Evolutionary conservation across 106 monocot species (phyloP).

Genomic region (Dendrobium huoshanense): DNA sequence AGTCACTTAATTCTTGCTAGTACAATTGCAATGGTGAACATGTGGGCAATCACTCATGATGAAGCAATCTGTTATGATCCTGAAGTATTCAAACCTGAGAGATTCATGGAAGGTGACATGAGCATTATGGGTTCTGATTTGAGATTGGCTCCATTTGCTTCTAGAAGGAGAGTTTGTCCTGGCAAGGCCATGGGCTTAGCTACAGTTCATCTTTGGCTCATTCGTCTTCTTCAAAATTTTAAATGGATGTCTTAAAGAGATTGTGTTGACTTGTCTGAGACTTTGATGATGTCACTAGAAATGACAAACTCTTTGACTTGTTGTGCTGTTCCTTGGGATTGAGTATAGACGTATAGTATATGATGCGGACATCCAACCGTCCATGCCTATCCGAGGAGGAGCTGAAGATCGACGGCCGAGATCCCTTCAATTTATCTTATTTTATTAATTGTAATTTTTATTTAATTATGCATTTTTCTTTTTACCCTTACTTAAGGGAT

Average conservation of each 20-base stretch:
- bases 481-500: no score
- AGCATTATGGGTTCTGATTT: slow-evolving; percentile 54
- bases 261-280: slow-evolving; percentile 47
- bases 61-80: slow-evolving; percentile 35
- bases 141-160: slow-evolving; percentile 59
- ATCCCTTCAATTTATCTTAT: no score
- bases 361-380: no score
- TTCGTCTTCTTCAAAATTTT: slow-evolving; percentile 58
- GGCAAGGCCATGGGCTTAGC: slow-evolving; percentile 57
- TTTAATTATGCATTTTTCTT: no score
- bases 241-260: slow-evolving; percentile 25
- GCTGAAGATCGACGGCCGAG: no score
- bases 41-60: slow-evolving; percentile 74
- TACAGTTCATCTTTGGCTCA: slow-evolving; percentile 65
- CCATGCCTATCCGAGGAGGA: no score
- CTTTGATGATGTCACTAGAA: slow-evolving; percentile 72
- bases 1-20: slow-evolving; percentile 43
- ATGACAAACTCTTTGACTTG: slow-evolving; percentile 56
- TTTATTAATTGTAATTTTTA: no score
- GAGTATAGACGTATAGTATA: no score
- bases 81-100: slow-evolving; percentile 37
- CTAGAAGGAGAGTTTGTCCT: slow-evolving; percentile 60
- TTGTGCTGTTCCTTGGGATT: slow-evolving; percentile 30
- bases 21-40: slow-evolving; percentile 82
- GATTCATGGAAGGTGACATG: slow-evolving; percentile 52